These are phyloP conservation scores for Crotalaria pallida DNA, from an alignment of 306 rosid species.

Conservation along the genomic window DNA sequence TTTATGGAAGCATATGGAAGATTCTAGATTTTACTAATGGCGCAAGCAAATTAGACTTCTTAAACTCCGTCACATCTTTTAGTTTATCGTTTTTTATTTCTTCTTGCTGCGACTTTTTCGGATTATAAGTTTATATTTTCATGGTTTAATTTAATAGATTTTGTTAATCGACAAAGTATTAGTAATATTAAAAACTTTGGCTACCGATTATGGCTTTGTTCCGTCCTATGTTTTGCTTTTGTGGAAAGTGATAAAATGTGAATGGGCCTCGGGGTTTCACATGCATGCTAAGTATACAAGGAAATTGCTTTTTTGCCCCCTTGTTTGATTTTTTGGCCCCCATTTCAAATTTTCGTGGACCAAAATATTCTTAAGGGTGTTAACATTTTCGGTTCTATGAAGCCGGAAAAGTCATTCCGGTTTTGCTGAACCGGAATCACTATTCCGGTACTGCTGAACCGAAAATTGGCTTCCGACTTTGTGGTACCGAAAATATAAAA, in stretches of 20 bases:
- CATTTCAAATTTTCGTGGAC: too few relatives aligned
- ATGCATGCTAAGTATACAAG: not conserved
- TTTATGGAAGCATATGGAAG: conserved; percentile 16
- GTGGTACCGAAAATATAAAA: too few relatives aligned
- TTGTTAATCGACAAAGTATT: conserved; percentile 19
- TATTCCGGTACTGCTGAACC: too few relatives aligned
- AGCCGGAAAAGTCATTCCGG: too few relatives aligned
- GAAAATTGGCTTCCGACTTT: too few relatives aligned
- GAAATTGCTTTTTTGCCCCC: not conserved
- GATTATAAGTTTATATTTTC: conserved; percentile 18
- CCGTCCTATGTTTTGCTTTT: not conserved
- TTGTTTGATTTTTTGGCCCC: not conserved
- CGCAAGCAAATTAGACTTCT: conserved; percentile 25
- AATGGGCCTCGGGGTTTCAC: not conserved
- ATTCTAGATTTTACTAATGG: conserved; percentile 23
- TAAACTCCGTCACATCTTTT: not conserved
- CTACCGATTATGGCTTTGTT: not conserved
- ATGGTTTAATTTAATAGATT: conserved; percentile 25
- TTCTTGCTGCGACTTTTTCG: not conserved
- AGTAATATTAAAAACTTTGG: not conserved
- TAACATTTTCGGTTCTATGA: too few relatives aligned
- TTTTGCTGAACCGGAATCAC: too few relatives aligned
- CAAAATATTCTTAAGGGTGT: too few relatives aligned
- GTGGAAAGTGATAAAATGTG: not conserved
- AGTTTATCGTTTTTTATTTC: not conserved